Conservation (phyloP, 345 rosid species). For the Salix purpurea region DNA sequence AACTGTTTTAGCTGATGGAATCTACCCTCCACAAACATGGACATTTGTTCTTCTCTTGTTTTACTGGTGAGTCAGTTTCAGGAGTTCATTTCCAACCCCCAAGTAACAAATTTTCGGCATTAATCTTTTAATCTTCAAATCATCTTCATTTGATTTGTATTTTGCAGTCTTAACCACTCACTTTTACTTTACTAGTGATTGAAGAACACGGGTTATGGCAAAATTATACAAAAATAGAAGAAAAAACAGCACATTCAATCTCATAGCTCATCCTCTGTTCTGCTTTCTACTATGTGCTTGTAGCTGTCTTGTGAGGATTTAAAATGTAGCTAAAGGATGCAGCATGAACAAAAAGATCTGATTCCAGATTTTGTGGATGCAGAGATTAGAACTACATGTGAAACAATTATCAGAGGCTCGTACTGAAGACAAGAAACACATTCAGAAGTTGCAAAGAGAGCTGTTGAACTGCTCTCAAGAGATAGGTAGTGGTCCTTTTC, state of each 20-base stretch:
- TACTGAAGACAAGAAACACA: constrained; percentile 48
- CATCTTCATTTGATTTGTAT: background rate
- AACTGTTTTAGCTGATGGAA: background rate
- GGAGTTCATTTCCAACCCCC: background rate
- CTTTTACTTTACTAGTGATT: background rate
- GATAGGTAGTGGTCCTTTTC: constrained; percentile 51
- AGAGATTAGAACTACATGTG: constrained; percentile 58
- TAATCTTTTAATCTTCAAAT: background rate
- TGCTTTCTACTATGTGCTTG: background rate
- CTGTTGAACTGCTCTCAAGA: constrained; percentile 69
- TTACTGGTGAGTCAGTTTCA: background rate
- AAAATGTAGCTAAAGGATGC: background rate
- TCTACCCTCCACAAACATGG: background rate
- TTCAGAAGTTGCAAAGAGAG: constrained; percentile 64
- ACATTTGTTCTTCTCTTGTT: background rate
- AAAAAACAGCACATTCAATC: background rate
- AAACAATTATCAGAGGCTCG: constrained; percentile 60
- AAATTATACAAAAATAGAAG: background rate
- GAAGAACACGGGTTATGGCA: background rate
- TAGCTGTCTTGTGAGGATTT: background rate
- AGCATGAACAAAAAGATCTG: background rate
- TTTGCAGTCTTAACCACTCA: background rate
- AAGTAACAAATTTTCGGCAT: background rate
- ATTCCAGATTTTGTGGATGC: constrained; percentile 19
- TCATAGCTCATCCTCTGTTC: background rate